phyloP scores from a whole-genome alignment of 2,329 filamentous ascomycete species.

The Microcyclosporella mali region DNA sequence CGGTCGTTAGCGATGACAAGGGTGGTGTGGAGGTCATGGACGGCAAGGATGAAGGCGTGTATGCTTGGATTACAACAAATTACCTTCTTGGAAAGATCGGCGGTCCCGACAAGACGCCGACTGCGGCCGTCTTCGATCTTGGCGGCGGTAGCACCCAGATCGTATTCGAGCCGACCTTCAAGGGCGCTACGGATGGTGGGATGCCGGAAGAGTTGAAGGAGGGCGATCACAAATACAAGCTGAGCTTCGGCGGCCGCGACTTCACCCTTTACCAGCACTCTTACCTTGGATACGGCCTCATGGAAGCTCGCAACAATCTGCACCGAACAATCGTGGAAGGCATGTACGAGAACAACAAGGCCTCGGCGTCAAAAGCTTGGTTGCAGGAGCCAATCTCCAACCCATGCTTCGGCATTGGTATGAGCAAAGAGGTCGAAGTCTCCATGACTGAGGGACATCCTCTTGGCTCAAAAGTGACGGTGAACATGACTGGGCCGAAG shows the following conservation, averaged over 20 bases:
- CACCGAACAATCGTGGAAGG: conserved; percentile 70
- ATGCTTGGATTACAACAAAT: conserved; percentile 98
- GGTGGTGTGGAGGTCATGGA: conserved; percentile 96
- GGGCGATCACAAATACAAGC: conserved; percentile 91
- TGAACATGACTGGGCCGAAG: conserved; percentile 83
- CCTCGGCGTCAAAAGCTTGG: conserved; percentile 54
- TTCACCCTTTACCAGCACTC: conserved; percentile 98
- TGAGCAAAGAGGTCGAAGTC: conserved; percentile 67
- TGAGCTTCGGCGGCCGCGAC: conserved; percentile 81
- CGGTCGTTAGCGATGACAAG: conserved; percentile 77
- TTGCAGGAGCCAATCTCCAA: conserved; percentile 66
- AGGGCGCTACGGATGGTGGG: conserved; percentile 62
- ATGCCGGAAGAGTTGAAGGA: conserved; percentile 79
- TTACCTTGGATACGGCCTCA: conserved; percentile 91
- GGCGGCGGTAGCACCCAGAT: conserved; percentile 96
- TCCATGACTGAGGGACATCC: conserved; percentile 60
- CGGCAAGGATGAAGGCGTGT: conserved; percentile 92
- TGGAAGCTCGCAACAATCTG: conserved; percentile 85
- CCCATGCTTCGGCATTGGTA: conserved; percentile 79
- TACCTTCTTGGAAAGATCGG: conserved; percentile 98
- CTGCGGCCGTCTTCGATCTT: conserved; percentile 91
- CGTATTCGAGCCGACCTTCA: conserved; percentile 94
- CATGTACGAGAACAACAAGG: conserved; percentile 57
- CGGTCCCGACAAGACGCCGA: conserved; percentile 79
- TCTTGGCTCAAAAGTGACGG: conserved; percentile 57